Base-by-base conservation (phyloP, 441 rosid species). In the Biscutella laevigata region DNA sequence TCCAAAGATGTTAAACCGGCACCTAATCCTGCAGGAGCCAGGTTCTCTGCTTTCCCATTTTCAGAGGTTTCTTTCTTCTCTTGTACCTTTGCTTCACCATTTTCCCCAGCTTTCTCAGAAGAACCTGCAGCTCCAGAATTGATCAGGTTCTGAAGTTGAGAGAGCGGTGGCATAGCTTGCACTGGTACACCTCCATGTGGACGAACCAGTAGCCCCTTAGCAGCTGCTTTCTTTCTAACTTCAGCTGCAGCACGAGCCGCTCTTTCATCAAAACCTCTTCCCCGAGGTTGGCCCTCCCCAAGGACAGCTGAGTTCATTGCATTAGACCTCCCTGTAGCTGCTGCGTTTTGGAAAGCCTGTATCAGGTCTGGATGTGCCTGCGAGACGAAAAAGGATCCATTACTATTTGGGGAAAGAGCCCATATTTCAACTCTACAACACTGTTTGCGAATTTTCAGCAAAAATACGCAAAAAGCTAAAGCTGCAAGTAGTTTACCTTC, bases 201-300 rank as follows among this genome's bases (percentile, higher is more conserved):
- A 4, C 86, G 88, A 61, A 62, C 71, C 59, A 70, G 61, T 43
- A 88, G 74, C 43, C 99, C 98, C 73, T 78, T 77, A 5, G 95
- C 98, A 10, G 84, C 87, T 57, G 99, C 99, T 67, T 86, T 94
- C 75, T 86, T 94, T 74, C 99, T 80, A 11, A 68, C 83, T 59
- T 94, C 98, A 45, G 95, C 97, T 21, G 90, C 95, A 24, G 98
- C 99, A 40, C 96, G 95, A 58, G 97, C 98, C 27, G 95, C 98
- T 68, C 98, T 75, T 73, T 88, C 97, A 68, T 94, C 98, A 8
- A 77, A 73, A 30, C 99, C 97, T 59, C 98, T 77, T 3, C 95
- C 95, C 40, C 94, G 82, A 3, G 86, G 80, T 63, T 77, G 76
- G 38, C 71, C 49, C 60, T 84, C 94, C 0, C 89, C 92, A 15